These are phyloP conservation scores for Fimicolochytrium jonesii DNA, from an alignment of 192 early-diverging fungal genomes.

Conservation along the genomic window DNA sequence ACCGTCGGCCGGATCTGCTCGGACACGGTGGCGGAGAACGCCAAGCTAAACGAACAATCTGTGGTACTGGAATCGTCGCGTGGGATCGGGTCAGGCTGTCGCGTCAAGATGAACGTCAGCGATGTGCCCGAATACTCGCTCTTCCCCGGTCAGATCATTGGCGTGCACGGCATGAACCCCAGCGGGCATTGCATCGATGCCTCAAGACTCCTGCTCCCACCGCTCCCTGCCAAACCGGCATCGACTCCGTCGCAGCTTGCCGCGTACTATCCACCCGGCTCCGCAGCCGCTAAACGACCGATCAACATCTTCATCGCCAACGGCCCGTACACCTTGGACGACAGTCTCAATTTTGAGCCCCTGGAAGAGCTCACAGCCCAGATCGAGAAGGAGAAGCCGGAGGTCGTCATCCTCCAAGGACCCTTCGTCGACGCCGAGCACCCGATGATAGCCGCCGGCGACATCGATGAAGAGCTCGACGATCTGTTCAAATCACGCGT, in stretches of 20 bases:
- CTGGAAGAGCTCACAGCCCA: conserved; percentile 65
- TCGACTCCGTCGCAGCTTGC: conserved; percentile 37
- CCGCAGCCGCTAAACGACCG: conserved; percentile 13
- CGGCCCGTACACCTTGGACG: conserved; percentile 83
- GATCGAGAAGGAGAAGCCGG: conserved; percentile 59
- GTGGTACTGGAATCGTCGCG: conserved; percentile 80
- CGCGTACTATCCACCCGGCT: conserved; percentile 40
- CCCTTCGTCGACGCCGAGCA: conserved; percentile 49
- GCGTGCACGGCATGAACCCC: conserved; percentile 61
- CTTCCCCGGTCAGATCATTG: conserved; percentile 89
- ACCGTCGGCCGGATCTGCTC: conserved; percentile 78
- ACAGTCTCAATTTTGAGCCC: conserved; percentile 76
- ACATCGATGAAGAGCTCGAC: conserved; percentile 22
- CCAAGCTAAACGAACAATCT: conserved; percentile 65
- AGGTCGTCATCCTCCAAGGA: conserved; percentile 71
- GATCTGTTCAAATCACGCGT: conserved; percentile 58
- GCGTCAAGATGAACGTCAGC: conserved; percentile 60
- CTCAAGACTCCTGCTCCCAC: conserved; percentile 29
- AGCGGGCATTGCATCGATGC: conserved; percentile 27
- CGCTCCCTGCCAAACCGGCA: conserved; percentile 49
- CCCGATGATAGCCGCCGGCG: conserved; percentile 23
- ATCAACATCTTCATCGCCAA: conserved; percentile 67
- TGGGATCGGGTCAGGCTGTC: conserved; percentile 63
- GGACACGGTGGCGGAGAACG: conserved; percentile 52
- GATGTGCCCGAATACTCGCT: conserved; percentile 51